phyloP scores from a whole-genome alignment of 2,329 filamentous ascomycete species.

The Pseudogymnoascus sp. region DNA sequence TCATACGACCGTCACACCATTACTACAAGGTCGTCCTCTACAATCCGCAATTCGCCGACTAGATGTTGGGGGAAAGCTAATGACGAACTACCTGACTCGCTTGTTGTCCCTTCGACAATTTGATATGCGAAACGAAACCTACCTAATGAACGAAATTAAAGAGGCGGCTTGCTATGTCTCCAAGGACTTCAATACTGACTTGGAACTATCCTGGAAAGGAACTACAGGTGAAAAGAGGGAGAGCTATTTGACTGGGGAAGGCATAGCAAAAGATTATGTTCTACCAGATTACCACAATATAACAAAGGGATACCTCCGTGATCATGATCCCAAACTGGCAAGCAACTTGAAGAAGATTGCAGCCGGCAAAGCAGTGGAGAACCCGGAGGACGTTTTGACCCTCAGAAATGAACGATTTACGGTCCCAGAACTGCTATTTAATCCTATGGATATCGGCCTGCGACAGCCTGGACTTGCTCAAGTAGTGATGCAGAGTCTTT shows the following conservation, averaged over 20 bases:
- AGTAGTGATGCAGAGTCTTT: conserved; percentile 71
- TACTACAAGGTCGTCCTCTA: conserved; percentile 71
- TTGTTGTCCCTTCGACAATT: conserved; percentile 85
- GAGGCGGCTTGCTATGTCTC: conserved; percentile 81
- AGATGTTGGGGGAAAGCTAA: conserved; percentile 82
- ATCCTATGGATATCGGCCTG: conserved; percentile 76
- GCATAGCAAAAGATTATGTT: conserved; percentile 82
- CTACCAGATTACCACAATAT: conserved; percentile 67
- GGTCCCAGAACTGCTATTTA: conserved; percentile 85
- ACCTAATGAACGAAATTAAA: conserved; percentile 94
- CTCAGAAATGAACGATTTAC: conserved; percentile 87
- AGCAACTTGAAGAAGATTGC: conserved; percentile 39
- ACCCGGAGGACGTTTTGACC: conserved; percentile 70
- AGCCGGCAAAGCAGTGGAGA: conserved; percentile 33
- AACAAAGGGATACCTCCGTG: conserved; percentile 59
- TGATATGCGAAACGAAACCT: conserved; percentile 88
- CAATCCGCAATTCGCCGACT: conserved; percentile 76
- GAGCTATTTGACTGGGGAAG: conserved; percentile 37
- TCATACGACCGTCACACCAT: conserved; percentile 80
- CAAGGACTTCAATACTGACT: conserved; percentile 63
- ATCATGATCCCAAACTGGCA: conserved; percentile 64
- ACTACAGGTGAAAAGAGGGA: conserved; percentile 50
- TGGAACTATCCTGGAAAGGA: conserved; percentile 80
- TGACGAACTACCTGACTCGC: conserved; percentile 89
- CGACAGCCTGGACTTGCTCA: conserved; percentile 75